These are phyloP conservation scores for Juglanconis oblonga DNA, from an alignment of 2,329 filamentous ascomycete species.

Conservation along the genomic window DNA sequence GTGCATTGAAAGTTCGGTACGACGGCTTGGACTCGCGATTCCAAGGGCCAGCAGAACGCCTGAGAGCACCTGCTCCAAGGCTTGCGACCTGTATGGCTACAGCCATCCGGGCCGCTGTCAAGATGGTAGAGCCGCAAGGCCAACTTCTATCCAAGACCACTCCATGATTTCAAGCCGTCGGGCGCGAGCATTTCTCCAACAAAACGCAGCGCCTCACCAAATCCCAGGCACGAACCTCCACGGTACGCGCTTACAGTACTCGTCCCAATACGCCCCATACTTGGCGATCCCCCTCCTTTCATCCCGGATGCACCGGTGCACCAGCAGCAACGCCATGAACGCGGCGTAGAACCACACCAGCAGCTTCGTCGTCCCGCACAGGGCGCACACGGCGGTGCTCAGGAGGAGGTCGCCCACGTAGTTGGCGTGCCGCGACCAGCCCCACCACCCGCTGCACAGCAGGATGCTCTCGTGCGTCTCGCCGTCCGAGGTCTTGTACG, in stretches of 20 bases:
- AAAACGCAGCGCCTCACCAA: background rate
- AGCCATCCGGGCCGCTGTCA: too few species aligned
- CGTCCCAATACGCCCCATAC: conserved; percentile 42
- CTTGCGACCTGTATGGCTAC: too few species aligned
- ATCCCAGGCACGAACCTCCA: conserved; percentile 36
- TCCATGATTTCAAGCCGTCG: too few species aligned
- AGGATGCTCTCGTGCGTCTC: conserved; percentile 27
- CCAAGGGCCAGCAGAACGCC: too few species aligned
- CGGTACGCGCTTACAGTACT: conserved; percentile 38
- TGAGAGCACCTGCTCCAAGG: too few species aligned
- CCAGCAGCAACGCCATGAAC: conserved; percentile 41
- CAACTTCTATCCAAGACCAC: too few species aligned
- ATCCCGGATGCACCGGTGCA: conserved; percentile 44
- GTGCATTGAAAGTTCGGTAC: too few species aligned
- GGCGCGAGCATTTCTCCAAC: background rate
- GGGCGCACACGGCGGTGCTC: conserved; percentile 39
- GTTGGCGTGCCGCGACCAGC: background rate
- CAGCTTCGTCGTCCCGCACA: conserved; percentile 34
- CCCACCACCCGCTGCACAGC: background rate
- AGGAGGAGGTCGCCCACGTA: conserved; percentile 1
- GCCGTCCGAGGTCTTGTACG: conserved; percentile 40
- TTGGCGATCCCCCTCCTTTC: conserved; percentile 42
- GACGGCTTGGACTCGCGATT: too few species aligned
- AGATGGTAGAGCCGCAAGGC: too few species aligned
- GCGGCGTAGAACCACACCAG: conserved; percentile 44